phyloP scores from a whole-genome alignment of 495 filamentous ascomycete genomes.

The Durotheca rogersii region DNA sequence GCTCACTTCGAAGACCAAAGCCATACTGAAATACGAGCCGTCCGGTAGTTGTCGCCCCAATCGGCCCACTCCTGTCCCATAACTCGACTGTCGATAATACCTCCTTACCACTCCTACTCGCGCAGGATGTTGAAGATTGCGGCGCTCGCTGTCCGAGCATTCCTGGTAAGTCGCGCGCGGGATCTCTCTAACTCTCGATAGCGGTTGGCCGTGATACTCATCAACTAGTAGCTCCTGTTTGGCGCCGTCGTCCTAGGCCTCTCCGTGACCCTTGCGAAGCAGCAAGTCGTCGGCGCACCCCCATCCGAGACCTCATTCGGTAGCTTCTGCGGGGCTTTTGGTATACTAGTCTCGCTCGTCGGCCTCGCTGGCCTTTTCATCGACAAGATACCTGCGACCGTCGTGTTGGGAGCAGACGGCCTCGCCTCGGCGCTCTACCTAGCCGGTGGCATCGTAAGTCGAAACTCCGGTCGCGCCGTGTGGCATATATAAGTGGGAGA shows the following conservation, averaged over 20 bases:
- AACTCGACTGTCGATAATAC: not conserved
- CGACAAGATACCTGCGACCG: conserved; percentile 41
- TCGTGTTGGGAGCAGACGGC: conserved; percentile 46
- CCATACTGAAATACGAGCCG: no score
- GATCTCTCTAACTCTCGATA: not conserved
- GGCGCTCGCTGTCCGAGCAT: conserved; percentile 9
- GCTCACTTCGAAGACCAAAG: not conserved
- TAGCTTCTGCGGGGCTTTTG: conserved; percentile 51
- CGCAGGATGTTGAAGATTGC: conserved; percentile 24
- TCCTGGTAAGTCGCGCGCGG: conserved; percentile 14
- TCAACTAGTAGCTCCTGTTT: conserved; percentile 43
- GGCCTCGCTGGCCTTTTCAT: conserved; percentile 44
- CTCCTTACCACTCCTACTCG: not conserved
- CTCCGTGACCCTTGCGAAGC: conserved; percentile 47
- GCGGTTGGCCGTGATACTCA: conserved; percentile 10
- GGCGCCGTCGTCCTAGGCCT: conserved; percentile 49
- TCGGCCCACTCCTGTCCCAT: no score
- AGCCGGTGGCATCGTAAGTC: conserved; percentile 57
- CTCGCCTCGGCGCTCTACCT: conserved; percentile 48
- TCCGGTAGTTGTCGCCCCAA: no score
- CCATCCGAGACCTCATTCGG: conserved; percentile 48
- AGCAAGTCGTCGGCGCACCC: conserved; percentile 39
- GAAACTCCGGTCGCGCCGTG: not conserved
- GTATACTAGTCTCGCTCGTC: conserved; percentile 44
- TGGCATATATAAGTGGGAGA: not conserved